Conservation (phyloP, 2,329 filamentous ascomycete species). For the Neonectria magnoliae region DNA sequence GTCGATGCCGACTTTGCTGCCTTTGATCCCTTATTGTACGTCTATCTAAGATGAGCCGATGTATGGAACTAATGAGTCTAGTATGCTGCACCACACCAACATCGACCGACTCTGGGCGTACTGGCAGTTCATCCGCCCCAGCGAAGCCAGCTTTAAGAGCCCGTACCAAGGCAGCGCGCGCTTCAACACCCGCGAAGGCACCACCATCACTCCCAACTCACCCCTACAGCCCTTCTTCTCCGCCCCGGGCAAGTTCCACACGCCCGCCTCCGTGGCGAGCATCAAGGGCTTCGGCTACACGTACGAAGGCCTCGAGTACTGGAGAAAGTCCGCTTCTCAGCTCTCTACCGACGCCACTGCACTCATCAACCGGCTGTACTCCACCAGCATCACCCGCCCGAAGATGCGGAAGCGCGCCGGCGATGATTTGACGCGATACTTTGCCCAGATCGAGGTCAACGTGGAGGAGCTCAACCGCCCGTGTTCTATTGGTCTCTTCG, state of each 20-base stretch:
- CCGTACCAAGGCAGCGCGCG: constrained; percentile 48
- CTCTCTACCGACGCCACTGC: constrained; percentile 44
- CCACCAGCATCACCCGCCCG: constrained; percentile 19
- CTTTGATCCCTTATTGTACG: constrained; percentile 58
- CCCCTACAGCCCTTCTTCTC: constrained; percentile 63
- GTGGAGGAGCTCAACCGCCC: constrained; percentile 49
- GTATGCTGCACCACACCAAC: constrained; percentile 63
- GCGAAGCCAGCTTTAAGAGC: constrained; percentile 46
- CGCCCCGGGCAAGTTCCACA: constrained; percentile 53
- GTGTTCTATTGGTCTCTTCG: constrained; percentile 47
- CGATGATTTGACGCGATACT: constrained; percentile 46
- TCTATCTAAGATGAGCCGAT: neutral
- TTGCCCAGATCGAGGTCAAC: constrained; percentile 48
- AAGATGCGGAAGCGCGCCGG: constrained; percentile 22
- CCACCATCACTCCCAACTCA: constrained; percentile 54
- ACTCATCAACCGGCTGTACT: constrained; percentile 50
- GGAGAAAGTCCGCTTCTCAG: constrained; percentile 44
- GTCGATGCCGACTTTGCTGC: constrained; percentile 51
- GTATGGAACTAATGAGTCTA: constrained; percentile 12
- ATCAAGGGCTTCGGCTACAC: constrained; percentile 51
- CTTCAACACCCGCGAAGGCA: constrained; percentile 54
- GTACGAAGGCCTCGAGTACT: constrained; percentile 52
- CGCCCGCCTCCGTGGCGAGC: constrained; percentile 47
- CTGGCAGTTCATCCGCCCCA: constrained; percentile 58
- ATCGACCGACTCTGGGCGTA: constrained; percentile 71